phyloP scores from a whole-genome alignment of 345 rosid genomes.

The Bruguiera sexangula region DNA sequence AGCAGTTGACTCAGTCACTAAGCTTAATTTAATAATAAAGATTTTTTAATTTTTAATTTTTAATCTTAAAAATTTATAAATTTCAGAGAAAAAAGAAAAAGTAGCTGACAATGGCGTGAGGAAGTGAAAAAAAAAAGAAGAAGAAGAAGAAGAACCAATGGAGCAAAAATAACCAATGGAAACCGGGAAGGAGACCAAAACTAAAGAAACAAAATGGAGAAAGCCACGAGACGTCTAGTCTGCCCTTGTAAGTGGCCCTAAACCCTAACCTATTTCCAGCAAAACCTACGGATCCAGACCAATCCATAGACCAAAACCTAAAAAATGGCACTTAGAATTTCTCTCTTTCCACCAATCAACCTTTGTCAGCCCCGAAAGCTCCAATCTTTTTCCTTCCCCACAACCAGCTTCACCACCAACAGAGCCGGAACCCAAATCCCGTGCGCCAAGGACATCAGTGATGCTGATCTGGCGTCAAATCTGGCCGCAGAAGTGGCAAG shows the following conservation, averaged over 20 bases:
- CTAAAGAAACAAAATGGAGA: no score
- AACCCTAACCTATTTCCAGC: background rate
- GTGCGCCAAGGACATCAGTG: constrained; percentile 30
- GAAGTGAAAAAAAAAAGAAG: constrained; percentile 59
- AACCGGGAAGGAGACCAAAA: no score
- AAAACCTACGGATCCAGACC: background rate
- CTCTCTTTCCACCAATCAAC: constrained; percentile 24
- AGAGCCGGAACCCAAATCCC: constrained; percentile 31
- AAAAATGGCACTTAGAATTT: constrained; percentile 42
- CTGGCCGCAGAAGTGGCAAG: constrained; percentile 54
- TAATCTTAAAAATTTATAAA: no score
- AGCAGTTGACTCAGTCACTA: background rate
- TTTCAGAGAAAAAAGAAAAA: no score
- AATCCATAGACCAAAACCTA: background rate
- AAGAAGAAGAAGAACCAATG: constrained; percentile 28
- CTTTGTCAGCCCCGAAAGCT: constrained; percentile 12
- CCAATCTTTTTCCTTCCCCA: constrained; percentile 4
- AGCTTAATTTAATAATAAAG: no score
- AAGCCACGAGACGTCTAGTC: no score
- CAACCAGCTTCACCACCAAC: background rate
- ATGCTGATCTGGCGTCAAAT: constrained; percentile 54
- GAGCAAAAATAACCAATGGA: no score
- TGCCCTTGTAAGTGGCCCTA: background rate
- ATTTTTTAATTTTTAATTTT: no score
- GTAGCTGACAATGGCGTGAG: constrained; percentile 56